Base-by-base conservation (phyloP, 768 basidiomycete species). In the Leucosporidium creatinivorum region DNA sequence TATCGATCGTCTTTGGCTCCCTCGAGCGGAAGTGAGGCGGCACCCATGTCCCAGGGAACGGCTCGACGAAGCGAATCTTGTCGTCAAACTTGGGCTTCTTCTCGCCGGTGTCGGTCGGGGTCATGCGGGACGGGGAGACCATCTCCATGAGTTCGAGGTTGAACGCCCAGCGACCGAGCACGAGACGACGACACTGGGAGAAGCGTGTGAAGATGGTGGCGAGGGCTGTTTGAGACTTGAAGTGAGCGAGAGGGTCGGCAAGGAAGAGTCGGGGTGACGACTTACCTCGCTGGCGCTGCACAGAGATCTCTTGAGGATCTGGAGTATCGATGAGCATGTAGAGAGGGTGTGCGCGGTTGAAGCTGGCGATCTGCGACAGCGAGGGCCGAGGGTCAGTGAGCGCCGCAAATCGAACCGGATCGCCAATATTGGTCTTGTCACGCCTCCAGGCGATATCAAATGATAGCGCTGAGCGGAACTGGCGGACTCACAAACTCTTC, bases 101-200 rank as follows among this genome's bases (percentile, higher is more conserved):
- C 19, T 63, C 54, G 44, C 28, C n/a, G 3, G 6, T 6, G 18
- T 33, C 19, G 4, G 25, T 54, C 25, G 15, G 12, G 7, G 8
- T 54, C 9, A n/a, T 10, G 52, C 25, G 52, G 6, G 52, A 13
- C 4, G 60, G 60, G 1, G 47, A 39, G 47, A 66, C 12, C 47
- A 36, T 17, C 31, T 66, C 65, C 28, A 60, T 60, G 31, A 66
- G 47, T 0, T 23, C 19, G 10, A 61, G 47, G 54, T 66, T 60
- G 54, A 61, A 47, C 1, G 49, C 66, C 66, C 66, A 67, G 13
- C 61, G 61, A 9, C 66, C 66, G 26, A 67, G 31, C 1, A 67
- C 1, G n/a, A 67, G 61, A 4, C 39, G 28, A 9, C 30, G 50
- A 48, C 58, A 60, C 7, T 26, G 8, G 4, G 58, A 33, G 17